Conservation (phyloP, 305 asterid genomes). For the Fraxinus platypoda region DNA sequence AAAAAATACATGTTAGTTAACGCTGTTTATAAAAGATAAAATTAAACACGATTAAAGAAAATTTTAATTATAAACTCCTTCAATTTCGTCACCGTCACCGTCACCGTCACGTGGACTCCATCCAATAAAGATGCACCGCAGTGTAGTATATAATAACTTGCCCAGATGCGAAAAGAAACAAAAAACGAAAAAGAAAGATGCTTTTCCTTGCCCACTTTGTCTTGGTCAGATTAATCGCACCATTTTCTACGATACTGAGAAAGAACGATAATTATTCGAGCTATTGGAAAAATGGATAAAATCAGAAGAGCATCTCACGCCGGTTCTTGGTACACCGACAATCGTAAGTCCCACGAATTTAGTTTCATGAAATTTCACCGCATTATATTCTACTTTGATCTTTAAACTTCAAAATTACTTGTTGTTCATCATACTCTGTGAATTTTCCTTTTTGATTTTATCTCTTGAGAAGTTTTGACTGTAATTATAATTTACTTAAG, state of each 20-base stretch:
- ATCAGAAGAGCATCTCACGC: conserved; percentile 91
- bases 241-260: not conserved
- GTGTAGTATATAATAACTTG: not conserved
- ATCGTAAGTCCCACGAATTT: conserved; percentile 55
- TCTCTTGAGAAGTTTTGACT: not conserved
- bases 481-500: not conserved
- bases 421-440: not conserved
- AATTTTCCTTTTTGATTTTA: not conserved
- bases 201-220: not conserved
- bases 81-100: too few relatives aligned
- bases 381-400: not conserved
- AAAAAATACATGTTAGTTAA: not conserved
- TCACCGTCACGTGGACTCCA: not conserved
- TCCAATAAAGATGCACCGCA: not conserved
- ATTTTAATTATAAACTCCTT: too few relatives aligned
- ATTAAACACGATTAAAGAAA: not conserved
- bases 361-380: not conserved
- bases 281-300: conserved; percentile 50
- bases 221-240: not conserved
- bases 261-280: conserved; percentile 6
- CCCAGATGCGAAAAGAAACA: not conserved
- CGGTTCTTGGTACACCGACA: conserved; percentile 97
- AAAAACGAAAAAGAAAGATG: not conserved
- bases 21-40: not conserved
- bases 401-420: not conserved